A percentile compares a stretch with the other conserved stretches of the same genome.
phyloP scores from a whole-genome alignment of 208 protist species.

The Trypanosomatidae sp. region DNA sequence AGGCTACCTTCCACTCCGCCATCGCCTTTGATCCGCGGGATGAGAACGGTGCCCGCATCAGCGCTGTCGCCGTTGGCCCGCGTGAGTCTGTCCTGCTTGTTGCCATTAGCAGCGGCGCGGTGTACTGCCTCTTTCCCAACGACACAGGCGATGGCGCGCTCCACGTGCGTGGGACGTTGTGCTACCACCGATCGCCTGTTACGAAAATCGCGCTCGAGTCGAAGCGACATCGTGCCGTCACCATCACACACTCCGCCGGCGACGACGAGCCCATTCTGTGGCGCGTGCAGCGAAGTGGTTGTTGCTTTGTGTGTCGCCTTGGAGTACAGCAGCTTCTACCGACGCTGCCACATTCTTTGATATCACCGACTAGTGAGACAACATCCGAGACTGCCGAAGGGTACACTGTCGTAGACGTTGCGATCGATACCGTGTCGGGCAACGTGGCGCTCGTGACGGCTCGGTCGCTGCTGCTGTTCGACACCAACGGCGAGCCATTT shows the following conservation, averaged over 20 bases:
- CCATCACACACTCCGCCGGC: conserved; percentile 35
- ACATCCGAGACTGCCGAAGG: conserved; percentile 9
- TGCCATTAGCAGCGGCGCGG: conserved; percentile 53
- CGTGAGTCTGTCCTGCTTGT: conserved; percentile 71
- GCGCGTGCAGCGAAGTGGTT: conserved; percentile 63
- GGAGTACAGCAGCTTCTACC: conserved; percentile 31
- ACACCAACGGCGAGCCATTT: conserved; percentile 68
- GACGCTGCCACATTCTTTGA: neutral
- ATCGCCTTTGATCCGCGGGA: conserved; percentile 47
- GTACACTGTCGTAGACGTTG: conserved; percentile 41
- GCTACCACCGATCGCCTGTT: conserved; percentile 66
- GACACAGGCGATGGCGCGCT: conserved; percentile 21
- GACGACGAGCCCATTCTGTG: conserved; percentile 76
- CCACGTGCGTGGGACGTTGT: conserved; percentile 52
- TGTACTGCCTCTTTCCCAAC: conserved; percentile 73
- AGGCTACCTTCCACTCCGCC: conserved; percentile 44
- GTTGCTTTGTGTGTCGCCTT: conserved; percentile 43
- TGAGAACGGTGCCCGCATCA: conserved; percentile 53
- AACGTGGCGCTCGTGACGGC: conserved; percentile 58
- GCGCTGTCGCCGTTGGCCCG: conserved; percentile 47
- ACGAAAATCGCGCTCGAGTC: conserved; percentile 51
- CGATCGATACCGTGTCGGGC: conserved; percentile 37
- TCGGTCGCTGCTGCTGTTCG: conserved; percentile 74
- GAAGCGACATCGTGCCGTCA: conserved; percentile 50
- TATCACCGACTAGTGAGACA: neutral